Conservation (phyloP, 169 alveolate species). For the Plasmodium vinckei region DNA sequence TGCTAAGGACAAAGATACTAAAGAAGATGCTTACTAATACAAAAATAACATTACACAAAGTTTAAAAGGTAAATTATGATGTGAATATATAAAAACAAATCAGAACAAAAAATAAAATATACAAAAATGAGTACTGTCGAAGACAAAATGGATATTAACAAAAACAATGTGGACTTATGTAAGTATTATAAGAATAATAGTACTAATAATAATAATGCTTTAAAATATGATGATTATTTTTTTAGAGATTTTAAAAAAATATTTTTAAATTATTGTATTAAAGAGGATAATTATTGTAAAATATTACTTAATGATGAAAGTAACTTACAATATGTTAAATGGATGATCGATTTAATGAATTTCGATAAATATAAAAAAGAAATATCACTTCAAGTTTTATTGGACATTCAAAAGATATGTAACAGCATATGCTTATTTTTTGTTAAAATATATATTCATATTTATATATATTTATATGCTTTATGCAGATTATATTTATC, state of each 20-base stretch:
- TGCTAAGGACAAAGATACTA: neutral
- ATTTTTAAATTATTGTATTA: neutral
- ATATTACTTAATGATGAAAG: neutral
- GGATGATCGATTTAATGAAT: slow-evolving; percentile 13
- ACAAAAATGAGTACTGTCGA: neutral
- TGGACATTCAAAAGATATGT: slow-evolving; percentile 13
- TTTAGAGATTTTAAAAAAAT: slow-evolving; percentile 6
- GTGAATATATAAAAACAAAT: slow-evolving; percentile 16
- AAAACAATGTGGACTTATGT: slow-evolving; percentile 20
- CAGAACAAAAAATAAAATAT: slow-evolving; percentile 17
- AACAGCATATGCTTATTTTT: slow-evolving; percentile 9
- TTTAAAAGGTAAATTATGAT: slow-evolving; percentile 14
- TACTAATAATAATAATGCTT: neutral
- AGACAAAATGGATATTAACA: slow-evolving; percentile 45
- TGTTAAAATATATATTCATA: slow-evolving; percentile 19
- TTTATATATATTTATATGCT: slow-evolving; percentile 5
- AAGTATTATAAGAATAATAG: slow-evolving; percentile 19
- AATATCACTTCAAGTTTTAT: neutral
- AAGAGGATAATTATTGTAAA: slow-evolving; percentile 1
- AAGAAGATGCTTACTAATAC: slow-evolving; percentile 40
- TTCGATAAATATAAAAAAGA: slow-evolving; percentile 14
- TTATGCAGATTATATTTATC: neutral
- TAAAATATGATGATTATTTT: slow-evolving; percentile 18
- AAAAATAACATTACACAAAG: slow-evolving; percentile 22
- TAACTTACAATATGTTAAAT: neutral